Evolutionary conservation across 768 basidiomycete species (phyloP).

Genomic region (Hypholoma sublateritium): DNA sequence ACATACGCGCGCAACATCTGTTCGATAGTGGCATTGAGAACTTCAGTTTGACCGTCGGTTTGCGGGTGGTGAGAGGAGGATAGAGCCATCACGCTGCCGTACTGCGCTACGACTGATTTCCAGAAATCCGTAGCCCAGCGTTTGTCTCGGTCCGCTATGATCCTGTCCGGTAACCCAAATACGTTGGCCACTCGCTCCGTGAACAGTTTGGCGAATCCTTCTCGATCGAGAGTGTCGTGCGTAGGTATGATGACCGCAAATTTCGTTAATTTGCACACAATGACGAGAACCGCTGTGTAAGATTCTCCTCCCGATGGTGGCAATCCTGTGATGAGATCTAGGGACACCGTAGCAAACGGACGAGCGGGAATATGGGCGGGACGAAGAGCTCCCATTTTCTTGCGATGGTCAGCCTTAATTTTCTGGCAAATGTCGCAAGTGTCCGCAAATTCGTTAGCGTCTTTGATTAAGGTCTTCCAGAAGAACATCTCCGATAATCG

Average conservation of each 20-base stretch:
- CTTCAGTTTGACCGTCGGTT: slow-evolving; percentile 31
- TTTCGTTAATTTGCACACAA: slow-evolving; percentile 25
- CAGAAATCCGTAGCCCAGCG: slow-evolving; percentile 25
- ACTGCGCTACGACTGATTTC: slow-evolving; percentile 15
- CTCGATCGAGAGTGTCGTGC: slow-evolving; percentile 11
- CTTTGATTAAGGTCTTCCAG: slow-evolving; percentile 5
- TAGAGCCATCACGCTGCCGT: slow-evolving; percentile 19
- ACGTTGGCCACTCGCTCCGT: slow-evolving; percentile 18
- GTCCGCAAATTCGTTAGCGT: background rate
- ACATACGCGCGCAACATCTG: too few relatives aligned
- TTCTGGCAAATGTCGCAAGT: slow-evolving; percentile 11
- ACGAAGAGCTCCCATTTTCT: slow-evolving; percentile 1
- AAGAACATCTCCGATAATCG: background rate
- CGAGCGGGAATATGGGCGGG: slow-evolving; percentile 1
- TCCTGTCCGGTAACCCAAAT: slow-evolving; percentile 19
- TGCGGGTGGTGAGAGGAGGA: slow-evolving; percentile 38
- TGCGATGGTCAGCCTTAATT: slow-evolving; percentile 1
- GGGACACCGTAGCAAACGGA: background rate
- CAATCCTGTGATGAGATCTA: slow-evolving; percentile 7
- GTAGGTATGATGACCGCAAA: slow-evolving; percentile 17
- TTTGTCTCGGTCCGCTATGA: slow-evolving; percentile 20
- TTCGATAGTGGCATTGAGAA: slow-evolving; percentile 15
- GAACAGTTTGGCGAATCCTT: slow-evolving; percentile 23
- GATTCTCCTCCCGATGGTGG: background rate
- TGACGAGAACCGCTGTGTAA: slow-evolving; percentile 17